Base-by-base conservation (phyloP, 2,329 filamentous ascomycete species). In the Diplodia scrobiculata region DNA sequence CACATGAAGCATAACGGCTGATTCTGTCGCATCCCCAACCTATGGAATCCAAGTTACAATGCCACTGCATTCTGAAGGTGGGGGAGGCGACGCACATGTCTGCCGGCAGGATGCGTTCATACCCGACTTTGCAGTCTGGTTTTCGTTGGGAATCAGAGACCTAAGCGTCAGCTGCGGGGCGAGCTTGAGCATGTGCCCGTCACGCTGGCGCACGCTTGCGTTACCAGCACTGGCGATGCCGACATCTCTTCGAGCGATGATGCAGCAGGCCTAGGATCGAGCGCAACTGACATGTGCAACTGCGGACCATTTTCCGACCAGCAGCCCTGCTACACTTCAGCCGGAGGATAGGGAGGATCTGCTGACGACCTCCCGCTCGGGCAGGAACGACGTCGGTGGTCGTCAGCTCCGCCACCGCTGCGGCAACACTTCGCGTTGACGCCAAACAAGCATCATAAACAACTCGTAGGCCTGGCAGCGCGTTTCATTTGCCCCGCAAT, bases 101-200 rank as follows among this genome's bases (percentile, higher is more conserved):
- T 3, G 55, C 11, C 7, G n/a, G 45, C 17, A 6, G 27, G 9
- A 19, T 27, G 34, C 17, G 4, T 14, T 11, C 25, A 25, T 7
- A 21, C 25, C 25, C 3, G 4, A 25, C 25, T 25, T 25, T 25
- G 25, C 34, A 11, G 14, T n/a, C 6, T 62, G 41, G 58, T 50
- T 45, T 45, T 50, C 58, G 58, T 62, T 62, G 58, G 45, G 58
- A 50, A 48, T 13, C n/a, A 62, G 53, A 36, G 27, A 45, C 17
- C 41, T 45, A 62, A 14, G 45, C n/a, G 58, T 62, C 58, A 62
- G 58, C 58, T 50, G 55, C 55, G 45, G 58, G 25, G 10, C 25
- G 17, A 21, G 29, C 19, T 36, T 17, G 48, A 29, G 45, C 58
- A 62, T 62, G 58, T 62, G 54, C 38, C 25, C n/a, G n/a, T 45